Percentiles rank a stretch among this genome's conserved stretches.
phyloP scores from a whole-genome alignment of 148 eudicot species.

The Silene uniflora region DNA sequence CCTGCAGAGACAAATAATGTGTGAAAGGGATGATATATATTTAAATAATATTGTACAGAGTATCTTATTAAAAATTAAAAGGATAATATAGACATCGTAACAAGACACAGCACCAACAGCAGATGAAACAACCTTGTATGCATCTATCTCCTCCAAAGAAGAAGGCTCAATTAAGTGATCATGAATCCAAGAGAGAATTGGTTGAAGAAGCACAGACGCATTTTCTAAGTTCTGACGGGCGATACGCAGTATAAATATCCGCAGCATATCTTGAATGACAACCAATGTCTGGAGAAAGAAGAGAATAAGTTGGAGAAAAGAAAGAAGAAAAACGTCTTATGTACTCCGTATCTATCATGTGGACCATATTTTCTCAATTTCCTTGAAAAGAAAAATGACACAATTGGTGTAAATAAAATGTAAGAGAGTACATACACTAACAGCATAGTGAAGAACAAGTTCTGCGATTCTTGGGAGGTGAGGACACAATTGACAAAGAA shows the following conservation, averaged over 20 bases:
- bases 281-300: conserved; percentile 56
- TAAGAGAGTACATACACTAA: conserved; percentile 59
- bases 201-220: conserved; percentile 66
- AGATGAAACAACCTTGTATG: conserved; percentile 61
- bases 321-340: not conserved
- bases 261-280: conserved; percentile 87
- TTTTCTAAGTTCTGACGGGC: conserved; percentile 55
- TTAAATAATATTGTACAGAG: too few relatives aligned
- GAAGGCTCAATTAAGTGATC: conserved; percentile 44
- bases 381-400: not conserved
- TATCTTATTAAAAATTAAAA: not conserved
- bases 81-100: conserved; percentile 1
- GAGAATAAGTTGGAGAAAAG: not conserved
- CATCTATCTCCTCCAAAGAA: conserved; percentile 54
- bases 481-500: conserved; percentile 69
- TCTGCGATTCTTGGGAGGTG: conserved; percentile 69
- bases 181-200: conserved; percentile 58
- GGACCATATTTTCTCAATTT: not conserved
- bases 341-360: not conserved
- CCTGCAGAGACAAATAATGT: conserved; percentile 33
- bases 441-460: conserved; percentile 73
- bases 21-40: not conserved
- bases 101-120: conserved; percentile 3
- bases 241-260: conserved; percentile 74
- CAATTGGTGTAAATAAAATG: conserved; percentile 12